These are phyloP conservation scores for Phytophthora pistaciae DNA, from an alignment of 352 stramenopile genomes.

Conservation along the genomic window DNA sequence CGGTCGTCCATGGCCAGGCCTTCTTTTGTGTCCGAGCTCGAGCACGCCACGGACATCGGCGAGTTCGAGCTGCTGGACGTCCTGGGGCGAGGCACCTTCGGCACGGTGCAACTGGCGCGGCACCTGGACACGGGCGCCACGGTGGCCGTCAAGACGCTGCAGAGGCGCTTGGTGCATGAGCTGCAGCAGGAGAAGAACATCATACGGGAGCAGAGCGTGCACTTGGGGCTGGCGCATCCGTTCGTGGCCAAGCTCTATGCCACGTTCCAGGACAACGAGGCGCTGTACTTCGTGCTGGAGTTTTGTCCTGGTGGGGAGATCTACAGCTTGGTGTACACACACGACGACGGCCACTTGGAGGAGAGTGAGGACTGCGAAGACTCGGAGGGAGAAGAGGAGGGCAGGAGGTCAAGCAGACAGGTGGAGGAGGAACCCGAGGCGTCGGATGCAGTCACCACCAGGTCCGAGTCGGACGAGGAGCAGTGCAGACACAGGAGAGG, in stretches of 20 bases:
- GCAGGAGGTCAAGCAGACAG: slow-evolving; percentile 24
- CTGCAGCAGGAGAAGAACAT: slow-evolving; percentile 78
- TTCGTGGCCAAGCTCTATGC: slow-evolving; percentile 71
- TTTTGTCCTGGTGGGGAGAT: slow-evolving; percentile 77
- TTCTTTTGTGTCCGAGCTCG: slow-evolving; percentile 31
- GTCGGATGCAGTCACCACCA: slow-evolving; percentile 35
- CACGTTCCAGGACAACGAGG: slow-evolving; percentile 78
- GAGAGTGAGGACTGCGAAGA: slow-evolving; percentile 28
- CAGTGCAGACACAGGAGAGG: slow-evolving; percentile 24
- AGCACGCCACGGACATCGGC: slow-evolving; percentile 32
- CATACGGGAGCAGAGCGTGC: slow-evolving; percentile 72
- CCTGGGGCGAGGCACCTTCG: slow-evolving; percentile 76
- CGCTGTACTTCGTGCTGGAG: slow-evolving; percentile 83
- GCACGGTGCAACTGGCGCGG: slow-evolving; percentile 70
- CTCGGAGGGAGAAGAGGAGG: slow-evolving; percentile 24
- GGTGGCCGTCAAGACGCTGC: slow-evolving; percentile 73
- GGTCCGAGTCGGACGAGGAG: slow-evolving; percentile 60
- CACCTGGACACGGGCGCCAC: slow-evolving; percentile 60
- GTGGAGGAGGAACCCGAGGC: slow-evolving; percentile 23
- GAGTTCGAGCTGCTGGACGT: slow-evolving; percentile 75
- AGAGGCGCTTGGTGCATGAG: slow-evolving; percentile 51
- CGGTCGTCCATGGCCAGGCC: slow-evolving; percentile 27
- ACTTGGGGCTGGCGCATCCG: slow-evolving; percentile 61
- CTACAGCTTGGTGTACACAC: slow-evolving; percentile 90
- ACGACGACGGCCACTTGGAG: slow-evolving; percentile 42